Conservation (phyloP, 78 protist species). For the Salpingoeca rosetta region DNA sequence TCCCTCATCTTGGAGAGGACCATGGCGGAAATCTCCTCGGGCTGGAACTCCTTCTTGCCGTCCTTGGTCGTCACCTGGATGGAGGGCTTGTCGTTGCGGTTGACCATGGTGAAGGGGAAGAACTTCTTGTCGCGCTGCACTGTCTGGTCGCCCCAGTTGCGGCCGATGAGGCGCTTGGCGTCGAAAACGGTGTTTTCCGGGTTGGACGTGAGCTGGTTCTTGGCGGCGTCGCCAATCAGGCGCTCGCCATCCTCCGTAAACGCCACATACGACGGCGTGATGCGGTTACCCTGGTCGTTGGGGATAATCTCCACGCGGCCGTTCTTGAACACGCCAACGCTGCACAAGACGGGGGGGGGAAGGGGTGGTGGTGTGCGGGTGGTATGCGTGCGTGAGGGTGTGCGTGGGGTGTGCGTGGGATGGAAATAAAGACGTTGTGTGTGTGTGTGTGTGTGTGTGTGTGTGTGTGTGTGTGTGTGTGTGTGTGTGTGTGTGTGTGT, state of each 20-base stretch:
- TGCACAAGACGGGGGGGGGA: neutral
- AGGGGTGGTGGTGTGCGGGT: no score
- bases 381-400: no score
- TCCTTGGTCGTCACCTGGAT: slow-evolving; percentile 78
- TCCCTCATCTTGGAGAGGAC: slow-evolving; percentile 88
- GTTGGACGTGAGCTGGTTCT: slow-evolving; percentile 79
- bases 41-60: slow-evolving; percentile 68
- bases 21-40: slow-evolving; percentile 99
- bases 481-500: no score
- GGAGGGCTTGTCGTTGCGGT: slow-evolving; percentile 76
- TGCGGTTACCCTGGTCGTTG: slow-evolving; percentile 85
- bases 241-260: slow-evolving; percentile 85
- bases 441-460: no score
- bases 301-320: slow-evolving; percentile 84
- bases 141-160: slow-evolving; percentile 71
- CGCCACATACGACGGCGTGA: slow-evolving; percentile 93
- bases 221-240: slow-evolving; percentile 92
- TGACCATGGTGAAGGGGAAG: slow-evolving; percentile 85
- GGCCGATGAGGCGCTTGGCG: slow-evolving; percentile 95
- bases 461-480: no score
- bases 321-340: slow-evolving; percentile 49
- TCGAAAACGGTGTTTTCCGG: slow-evolving; percentile 93
- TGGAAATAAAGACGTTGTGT: no score
- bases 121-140: slow-evolving; percentile 89
- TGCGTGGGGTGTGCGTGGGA: no score